phyloP scores from a whole-genome alignment of 2,329 filamentous ascomycete species.

The Myriosclerotinia duriaeana region DNA sequence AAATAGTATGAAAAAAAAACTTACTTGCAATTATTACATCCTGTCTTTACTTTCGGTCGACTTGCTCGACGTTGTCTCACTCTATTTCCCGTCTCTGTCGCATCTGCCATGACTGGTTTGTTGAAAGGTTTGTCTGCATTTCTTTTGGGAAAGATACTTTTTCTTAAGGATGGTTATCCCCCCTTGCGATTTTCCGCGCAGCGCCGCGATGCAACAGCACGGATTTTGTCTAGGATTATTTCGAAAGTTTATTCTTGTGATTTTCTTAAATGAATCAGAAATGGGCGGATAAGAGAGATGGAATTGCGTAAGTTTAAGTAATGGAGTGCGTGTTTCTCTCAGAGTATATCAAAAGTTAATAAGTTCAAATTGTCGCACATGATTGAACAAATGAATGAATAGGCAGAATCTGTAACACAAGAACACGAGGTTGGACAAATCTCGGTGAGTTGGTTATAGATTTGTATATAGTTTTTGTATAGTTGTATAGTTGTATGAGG shows the following conservation, averaged over 20 bases:
- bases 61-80: slow-evolving; percentile 35
- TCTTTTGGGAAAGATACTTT: not conserved
- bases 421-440: slow-evolving; percentile 16
- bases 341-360: not conserved
- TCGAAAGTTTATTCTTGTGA: not conserved
- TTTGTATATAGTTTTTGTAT: not conserved
- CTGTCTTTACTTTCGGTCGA: slow-evolving; percentile 60
- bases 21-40: slow-evolving; percentile 68
- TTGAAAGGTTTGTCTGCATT: slow-evolving; percentile 14
- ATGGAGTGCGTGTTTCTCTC: not conserved
- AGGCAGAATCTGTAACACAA: slow-evolving; percentile 20
- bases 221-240: slow-evolving; percentile 3
- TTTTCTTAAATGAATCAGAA: not conserved
- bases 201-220: slow-evolving; percentile 10
- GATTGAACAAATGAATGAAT: slow-evolving; percentile 11
- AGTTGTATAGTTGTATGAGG: not conserved
- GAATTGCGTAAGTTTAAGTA: not conserved
- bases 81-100: not conserved
- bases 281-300: not conserved
- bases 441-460: slow-evolving; percentile 13
- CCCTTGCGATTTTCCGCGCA: slow-evolving; percentile 1
- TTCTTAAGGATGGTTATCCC: not conserved
- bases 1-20: slow-evolving; percentile 37
- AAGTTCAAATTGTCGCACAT: not conserved
- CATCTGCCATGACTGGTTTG: slow-evolving; percentile 23